phyloP scores from a whole-genome alignment of 148 eudicot genomes.

The Spergularia marina region DNA sequence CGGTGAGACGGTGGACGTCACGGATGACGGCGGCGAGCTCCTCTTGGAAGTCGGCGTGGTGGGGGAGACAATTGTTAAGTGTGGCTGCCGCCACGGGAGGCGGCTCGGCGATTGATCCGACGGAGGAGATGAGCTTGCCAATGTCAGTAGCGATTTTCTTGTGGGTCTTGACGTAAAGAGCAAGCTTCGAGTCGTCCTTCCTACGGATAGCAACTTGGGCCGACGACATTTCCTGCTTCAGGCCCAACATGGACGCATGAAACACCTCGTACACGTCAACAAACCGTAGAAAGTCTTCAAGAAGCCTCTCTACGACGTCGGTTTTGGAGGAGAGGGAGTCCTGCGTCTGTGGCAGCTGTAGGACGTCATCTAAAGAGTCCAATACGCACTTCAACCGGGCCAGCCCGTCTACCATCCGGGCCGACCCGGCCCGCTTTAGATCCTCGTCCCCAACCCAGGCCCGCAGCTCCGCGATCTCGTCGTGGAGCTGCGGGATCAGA shows the following conservation, averaged over 20 bases:
- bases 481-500: slow-evolving; percentile 56
- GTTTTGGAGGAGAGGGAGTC: slow-evolving; percentile 45
- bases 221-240: slow-evolving; percentile 51
- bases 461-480: slow-evolving; percentile 44
- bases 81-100: background rate
- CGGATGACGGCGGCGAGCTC: slow-evolving; percentile 35
- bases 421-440: slow-evolving; percentile 22
- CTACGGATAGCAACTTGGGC: slow-evolving; percentile 69
- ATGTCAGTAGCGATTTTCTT: slow-evolving; percentile 53
- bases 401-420: slow-evolving; percentile 42
- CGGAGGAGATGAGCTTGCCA: slow-evolving; percentile 36
- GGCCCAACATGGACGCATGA: slow-evolving; percentile 40
- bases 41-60: background rate
- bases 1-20: slow-evolving; percentile 47
- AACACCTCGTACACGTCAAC: slow-evolving; percentile 71
- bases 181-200: slow-evolving; percentile 46
- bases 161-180: slow-evolving; percentile 43
- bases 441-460: slow-evolving; percentile 26
- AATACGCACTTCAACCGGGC: slow-evolving; percentile 42
- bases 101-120: slow-evolving; percentile 34
- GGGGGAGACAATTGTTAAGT: background rate
- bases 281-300: slow-evolving; percentile 62
- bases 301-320: slow-evolving; percentile 53
- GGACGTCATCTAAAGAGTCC: slow-evolving; percentile 70
- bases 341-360: slow-evolving; percentile 61